Evolutionary conservation across 2,329 filamentous ascomycete species (phyloP), one percentile per base, ranked within the genome.

Genomic region (Hysterium pulicare): DNA sequence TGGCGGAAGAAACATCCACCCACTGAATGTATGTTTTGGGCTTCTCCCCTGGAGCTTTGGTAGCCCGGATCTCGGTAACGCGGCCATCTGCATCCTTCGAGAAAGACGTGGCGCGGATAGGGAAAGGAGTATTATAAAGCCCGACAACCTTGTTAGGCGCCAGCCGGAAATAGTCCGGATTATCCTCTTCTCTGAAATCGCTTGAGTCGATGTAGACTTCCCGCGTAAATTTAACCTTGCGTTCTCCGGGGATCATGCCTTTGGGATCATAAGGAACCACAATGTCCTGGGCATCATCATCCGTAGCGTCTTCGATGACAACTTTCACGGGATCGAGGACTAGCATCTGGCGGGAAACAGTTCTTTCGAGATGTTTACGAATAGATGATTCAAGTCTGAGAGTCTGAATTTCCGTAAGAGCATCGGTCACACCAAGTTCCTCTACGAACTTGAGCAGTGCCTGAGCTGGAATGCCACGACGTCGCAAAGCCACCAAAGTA

Each of bases 391-490:
- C 91, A 48, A 97, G 89, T n/a, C 86, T 83, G 43, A 77, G 70
- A 35, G 88, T 83, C 63, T 91, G 82, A 54, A 95, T 95, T 49
- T 87, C 82, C 3, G 85, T 86, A 40, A 81, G 80, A 30, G 84
- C 78, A 26, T 90, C 94, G 0, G 90, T 95, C 30, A 96, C 90
- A 23, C 90, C 91, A 16, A 96, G 81, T 67, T 95, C 90, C 53
- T 89, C 88, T 45, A 96, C 83, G 57, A 96, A 97, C 41, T 87
- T 84, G 44, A 95, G 79, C 46, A 96, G 86, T 2, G 90, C 90
- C 19, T 87, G 87, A 0, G 91, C 89, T 1, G 91, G 91, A 0
- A 96, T 80, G 61, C 91, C 91, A 45, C 90, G 81, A 39, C 91
- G 81, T 41, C 87, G 84, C 38, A 96, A 79, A 1, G 81, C 89